A percentile compares a stretch with the other conserved stretches of the same genome.
phyloP scores from a whole-genome alignment of 805 yeast genomes.

The Wickerhamiella spandovensis region DNA sequence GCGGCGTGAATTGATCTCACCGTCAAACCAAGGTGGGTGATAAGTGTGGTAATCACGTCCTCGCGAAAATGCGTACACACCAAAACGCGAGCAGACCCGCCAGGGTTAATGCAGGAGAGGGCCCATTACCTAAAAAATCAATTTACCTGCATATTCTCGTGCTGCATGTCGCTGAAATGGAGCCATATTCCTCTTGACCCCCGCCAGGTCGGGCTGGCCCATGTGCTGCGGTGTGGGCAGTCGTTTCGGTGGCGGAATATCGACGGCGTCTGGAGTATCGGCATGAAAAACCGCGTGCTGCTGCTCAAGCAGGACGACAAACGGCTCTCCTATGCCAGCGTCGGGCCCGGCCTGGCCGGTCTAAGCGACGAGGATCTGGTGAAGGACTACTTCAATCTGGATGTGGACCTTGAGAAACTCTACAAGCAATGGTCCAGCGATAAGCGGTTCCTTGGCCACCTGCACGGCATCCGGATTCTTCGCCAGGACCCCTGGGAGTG shows the following conservation, averaged over 20 bases:
- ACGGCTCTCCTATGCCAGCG: conserved; percentile 38
- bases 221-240: conserved; percentile 74
- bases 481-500: conserved; percentile 98
- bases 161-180: conserved; percentile 10
- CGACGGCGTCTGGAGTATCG: conserved; percentile 39
- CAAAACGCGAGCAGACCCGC: no score
- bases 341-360: conserved; percentile 21
- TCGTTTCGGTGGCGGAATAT: conserved; percentile 62
- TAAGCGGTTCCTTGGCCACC: conserved; percentile 31
- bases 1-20: no score
- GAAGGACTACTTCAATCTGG: conserved; percentile 56
- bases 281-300: conserved; percentile 45
- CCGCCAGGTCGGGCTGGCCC: conserved; percentile 42
- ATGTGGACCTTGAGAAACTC: conserved; percentile 39
- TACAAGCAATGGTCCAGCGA: conserved; percentile 47
- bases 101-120: no score
- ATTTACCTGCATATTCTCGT: conserved; percentile 9
- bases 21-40: no score
- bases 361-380: conserved; percentile 30
- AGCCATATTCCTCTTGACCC: conserved; percentile 12
- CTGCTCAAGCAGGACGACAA: conserved; percentile 47
- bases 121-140: background rate
- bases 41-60: no score
- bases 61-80: no score
- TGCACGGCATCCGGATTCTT: conserved; percentile 67